Evolutionary conservation across 108 stramenopile species (phyloP).

Genomic region (Schizochytrium sp.): DNA sequence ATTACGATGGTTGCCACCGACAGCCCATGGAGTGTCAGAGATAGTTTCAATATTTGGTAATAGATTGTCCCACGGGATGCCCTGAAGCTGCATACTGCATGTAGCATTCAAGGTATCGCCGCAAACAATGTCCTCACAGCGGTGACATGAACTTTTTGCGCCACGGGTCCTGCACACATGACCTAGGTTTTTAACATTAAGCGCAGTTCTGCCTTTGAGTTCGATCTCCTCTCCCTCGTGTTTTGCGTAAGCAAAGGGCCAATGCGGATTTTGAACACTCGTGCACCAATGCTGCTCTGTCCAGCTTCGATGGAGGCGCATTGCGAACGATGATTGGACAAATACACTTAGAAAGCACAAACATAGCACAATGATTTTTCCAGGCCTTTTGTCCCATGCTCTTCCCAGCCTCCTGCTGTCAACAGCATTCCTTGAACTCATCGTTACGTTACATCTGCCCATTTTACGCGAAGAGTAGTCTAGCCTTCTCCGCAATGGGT

Average conservation of each 20-base stretch:
- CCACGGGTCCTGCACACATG: slow-evolving; percentile 80
- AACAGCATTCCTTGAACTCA: too few species aligned
- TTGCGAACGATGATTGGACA: not conserved
- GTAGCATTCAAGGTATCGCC: slow-evolving; percentile 55
- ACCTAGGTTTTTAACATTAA: slow-evolving; percentile 81
- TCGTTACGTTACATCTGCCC: too few species aligned
- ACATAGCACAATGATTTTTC: too few species aligned
- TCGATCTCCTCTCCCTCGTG: slow-evolving; percentile 79
- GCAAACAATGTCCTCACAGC: slow-evolving; percentile 84
- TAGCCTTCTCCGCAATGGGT: too few species aligned
- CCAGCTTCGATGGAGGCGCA: slow-evolving; percentile 79
- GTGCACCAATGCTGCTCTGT: slow-evolving; percentile 78
- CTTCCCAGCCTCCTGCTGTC: too few species aligned
- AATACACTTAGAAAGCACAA: too few species aligned
- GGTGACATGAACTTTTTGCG: slow-evolving; percentile 81
- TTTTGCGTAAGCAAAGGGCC: slow-evolving; percentile 87
- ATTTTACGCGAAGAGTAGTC: too few species aligned
- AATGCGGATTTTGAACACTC: slow-evolving; percentile 74
- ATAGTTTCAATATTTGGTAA: slow-evolving; percentile 79
- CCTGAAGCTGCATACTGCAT: slow-evolving; percentile 85
- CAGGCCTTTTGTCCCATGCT: too few species aligned
- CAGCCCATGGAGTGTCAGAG: slow-evolving; percentile 85
- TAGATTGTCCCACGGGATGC: slow-evolving; percentile 71
- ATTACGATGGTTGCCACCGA: slow-evolving; percentile 82
- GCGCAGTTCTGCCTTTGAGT: slow-evolving; percentile 80